Percentiles rank a stretch among this genome's conserved stretches.
phyloP scores from a whole-genome alignment of 345 rosid genomes.

The Hibiscus tridactylites region DNA sequence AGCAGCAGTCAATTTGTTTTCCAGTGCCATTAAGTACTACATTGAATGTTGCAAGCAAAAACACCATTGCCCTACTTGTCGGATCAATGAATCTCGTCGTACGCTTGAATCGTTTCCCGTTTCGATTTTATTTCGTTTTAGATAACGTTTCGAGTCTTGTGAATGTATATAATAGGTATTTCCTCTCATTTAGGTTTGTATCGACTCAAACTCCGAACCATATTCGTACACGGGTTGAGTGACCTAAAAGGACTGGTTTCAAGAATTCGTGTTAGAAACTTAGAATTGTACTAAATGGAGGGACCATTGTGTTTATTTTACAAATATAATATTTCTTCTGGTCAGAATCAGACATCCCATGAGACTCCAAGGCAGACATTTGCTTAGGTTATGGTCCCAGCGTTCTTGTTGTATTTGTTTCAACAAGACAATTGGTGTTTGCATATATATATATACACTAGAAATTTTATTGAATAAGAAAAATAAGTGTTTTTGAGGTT shows the following conservation, averaged over 20 bases:
- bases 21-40: not conserved
- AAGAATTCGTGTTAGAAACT: not conserved
- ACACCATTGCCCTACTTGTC: not conserved
- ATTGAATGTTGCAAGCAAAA: slow-evolving; percentile 1
- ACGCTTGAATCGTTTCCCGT: not conserved
- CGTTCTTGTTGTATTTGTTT: not conserved
- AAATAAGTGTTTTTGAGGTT: too few species aligned
- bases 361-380: slow-evolving; percentile 5
- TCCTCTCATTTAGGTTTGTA: too few species aligned
- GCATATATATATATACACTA: too few species aligned
- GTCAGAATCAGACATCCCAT: not conserved
- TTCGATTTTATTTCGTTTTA: not conserved
- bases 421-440: not conserved
- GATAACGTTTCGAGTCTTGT: too few species aligned
- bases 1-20: not conserved
- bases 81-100: not conserved
- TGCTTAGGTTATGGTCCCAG: slow-evolving; percentile 1
- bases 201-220: too few species aligned
- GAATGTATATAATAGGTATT: too few species aligned
- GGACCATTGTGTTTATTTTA: not conserved
- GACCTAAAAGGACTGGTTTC: not conserved
- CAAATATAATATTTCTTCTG: not conserved
- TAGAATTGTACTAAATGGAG: not conserved
- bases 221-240: too few species aligned
- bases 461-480: too few species aligned